These are phyloP conservation scores for Ceratocystis eucalypticola DNA, from an alignment of 2,329 filamentous ascomycete species.

Conservation along the genomic window DNA sequence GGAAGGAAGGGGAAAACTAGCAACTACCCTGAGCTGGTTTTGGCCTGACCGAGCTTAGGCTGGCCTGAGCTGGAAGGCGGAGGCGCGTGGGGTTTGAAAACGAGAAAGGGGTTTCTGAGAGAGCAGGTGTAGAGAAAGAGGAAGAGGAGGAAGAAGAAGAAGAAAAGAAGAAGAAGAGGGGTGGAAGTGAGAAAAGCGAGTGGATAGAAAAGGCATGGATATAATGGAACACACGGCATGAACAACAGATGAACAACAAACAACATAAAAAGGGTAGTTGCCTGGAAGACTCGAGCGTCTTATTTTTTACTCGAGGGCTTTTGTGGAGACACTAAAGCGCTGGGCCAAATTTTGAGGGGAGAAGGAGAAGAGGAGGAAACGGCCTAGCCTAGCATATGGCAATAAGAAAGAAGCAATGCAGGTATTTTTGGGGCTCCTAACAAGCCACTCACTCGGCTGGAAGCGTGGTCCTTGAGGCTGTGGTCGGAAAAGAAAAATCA, in stretches of 20 bases:
- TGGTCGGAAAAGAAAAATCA: background rate
- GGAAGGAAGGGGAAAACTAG: background rate
- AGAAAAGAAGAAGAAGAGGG: background rate
- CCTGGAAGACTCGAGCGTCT: constrained; percentile 1
- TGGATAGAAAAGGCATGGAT: too few species aligned
- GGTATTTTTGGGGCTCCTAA: background rate
- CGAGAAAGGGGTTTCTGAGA: background rate
- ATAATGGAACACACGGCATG: background rate
- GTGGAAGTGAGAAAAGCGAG: background rate
- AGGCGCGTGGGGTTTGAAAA: background rate
- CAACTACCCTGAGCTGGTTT: background rate
- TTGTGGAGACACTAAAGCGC: background rate
- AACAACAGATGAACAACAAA: constrained; percentile 6
- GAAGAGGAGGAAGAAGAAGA: background rate
- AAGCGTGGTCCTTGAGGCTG: too few species aligned
- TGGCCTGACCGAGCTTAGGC: background rate
- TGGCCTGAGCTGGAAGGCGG: constrained; percentile 2
- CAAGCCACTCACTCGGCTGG: too few species aligned
- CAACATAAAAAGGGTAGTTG: background rate
- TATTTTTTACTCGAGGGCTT: background rate
- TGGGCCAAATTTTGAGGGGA: background rate
- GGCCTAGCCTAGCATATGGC: background rate
- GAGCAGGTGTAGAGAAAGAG: background rate
- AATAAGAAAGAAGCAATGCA: background rate
- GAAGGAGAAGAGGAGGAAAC: background rate